A percentile compares a stretch with the other conserved stretches of the same genome.
Evolutionary conservation across 768 basidiomycete genomes (phyloP).

Genomic region (Hygrocybe coccinea): DNA sequence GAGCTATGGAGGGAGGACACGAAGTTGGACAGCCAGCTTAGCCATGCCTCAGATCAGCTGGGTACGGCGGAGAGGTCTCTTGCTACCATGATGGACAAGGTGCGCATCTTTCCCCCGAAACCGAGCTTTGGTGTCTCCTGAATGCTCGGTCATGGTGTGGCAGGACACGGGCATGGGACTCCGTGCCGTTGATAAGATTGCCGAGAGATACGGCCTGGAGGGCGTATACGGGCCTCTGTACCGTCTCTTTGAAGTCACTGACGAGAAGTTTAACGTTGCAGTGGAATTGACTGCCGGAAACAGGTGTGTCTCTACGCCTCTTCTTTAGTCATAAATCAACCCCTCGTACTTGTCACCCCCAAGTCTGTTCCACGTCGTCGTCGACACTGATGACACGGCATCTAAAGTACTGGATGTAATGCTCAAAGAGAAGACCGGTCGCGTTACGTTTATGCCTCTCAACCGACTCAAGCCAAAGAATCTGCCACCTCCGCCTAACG

Average conservation of each 20-base stretch:
- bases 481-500: conserved; percentile 56
- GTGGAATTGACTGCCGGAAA: conserved; percentile 95
- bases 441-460: conserved; percentile 97
- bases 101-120: conserved; percentile 33
- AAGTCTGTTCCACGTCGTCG: conserved; percentile 95
- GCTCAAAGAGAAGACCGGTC: conserved; percentile 88
- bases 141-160: not conserved
- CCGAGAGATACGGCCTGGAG: conserved; percentile 63
- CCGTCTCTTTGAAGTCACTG: conserved; percentile 85
- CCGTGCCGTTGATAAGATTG: conserved; percentile 79
- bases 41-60: conserved; percentile 75
- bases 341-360: not conserved
- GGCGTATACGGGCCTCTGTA: conserved; percentile 95
- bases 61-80: conserved; percentile 73
- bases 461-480: conserved; percentile 86
- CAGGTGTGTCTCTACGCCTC: conserved; percentile 47
- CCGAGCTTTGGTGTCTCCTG: not conserved
- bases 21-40: conserved; percentile 72
- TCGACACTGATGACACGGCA: conserved; percentile 94
- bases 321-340: conserved; percentile 8
- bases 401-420: conserved; percentile 87
- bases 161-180: conserved; percentile 91
- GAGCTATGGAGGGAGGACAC: conserved; percentile 95
- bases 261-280: conserved; percentile 84
- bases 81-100: conserved; percentile 95